Conservation (phyloP, 306 rosid genomes). For the Trifolium repens region DNA sequence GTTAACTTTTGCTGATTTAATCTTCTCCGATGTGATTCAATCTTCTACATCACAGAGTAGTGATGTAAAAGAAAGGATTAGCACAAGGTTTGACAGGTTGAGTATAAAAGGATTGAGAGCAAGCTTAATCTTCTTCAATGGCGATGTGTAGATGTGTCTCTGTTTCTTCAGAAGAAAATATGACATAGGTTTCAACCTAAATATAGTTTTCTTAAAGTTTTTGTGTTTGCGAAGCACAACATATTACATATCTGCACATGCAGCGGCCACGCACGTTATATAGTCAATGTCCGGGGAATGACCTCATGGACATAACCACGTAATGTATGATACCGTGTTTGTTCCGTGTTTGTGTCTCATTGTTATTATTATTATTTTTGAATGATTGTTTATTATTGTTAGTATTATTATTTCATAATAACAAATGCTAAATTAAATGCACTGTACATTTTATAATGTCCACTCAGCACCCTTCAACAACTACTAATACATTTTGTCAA, state of each 20-base stretch:
- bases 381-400: background rate
- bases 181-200: too few relatives aligned
- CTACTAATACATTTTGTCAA: background rate
- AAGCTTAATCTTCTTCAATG: conserved; percentile 53
- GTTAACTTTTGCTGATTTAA: conserved; percentile 54
- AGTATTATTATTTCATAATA: conserved; percentile 3
- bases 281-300: too few relatives aligned
- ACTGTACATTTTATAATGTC: conserved; percentile 18
- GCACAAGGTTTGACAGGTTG: conserved; percentile 3
- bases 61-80: conserved; percentile 45
- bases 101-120: conserved; percentile 27
- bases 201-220: too few relatives aligned
- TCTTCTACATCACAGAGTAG: conserved; percentile 22
- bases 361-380: too few relatives aligned
- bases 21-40: conserved; percentile 45
- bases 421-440: conserved; percentile 1
- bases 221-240: too few relatives aligned
- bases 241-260: too few relatives aligned
- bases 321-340: too few relatives aligned
- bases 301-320: too few relatives aligned
- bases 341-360: too few relatives aligned
- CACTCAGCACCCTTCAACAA: background rate
- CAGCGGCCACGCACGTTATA: too few relatives aligned
- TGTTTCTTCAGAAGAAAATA: background rate
- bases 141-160: conserved; percentile 62